Evolutionary conservation across 2,329 filamentous ascomycete species (phyloP).

Genomic region (Cryphonectria japonica): DNA sequence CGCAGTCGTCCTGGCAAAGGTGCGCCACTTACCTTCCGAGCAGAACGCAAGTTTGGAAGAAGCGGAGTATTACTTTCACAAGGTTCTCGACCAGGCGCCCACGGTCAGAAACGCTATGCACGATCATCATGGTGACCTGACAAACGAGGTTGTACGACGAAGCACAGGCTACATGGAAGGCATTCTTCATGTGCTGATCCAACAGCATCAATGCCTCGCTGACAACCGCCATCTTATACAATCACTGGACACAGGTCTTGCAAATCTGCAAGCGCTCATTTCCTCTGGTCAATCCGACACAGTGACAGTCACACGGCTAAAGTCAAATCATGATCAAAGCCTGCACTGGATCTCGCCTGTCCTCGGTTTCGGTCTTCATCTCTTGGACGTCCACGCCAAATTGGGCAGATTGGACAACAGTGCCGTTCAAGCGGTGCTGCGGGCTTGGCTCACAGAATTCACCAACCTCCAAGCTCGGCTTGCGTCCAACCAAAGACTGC

Average conservation of each 20-base stretch:
- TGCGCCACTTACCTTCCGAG: constrained; percentile 45
- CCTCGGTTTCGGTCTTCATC: constrained; percentile 62
- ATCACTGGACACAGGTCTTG: constrained; percentile 44
- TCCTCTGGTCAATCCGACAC: constrained; percentile 30
- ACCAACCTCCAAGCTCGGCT: constrained; percentile 47
- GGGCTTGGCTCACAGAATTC: constrained; percentile 55
- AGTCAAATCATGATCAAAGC: constrained; percentile 36
- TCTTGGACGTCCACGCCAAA: constrained; percentile 69
- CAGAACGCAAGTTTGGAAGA: constrained; percentile 40
- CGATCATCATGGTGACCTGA: constrained; percentile 85
- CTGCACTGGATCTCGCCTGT: constrained; percentile 70
- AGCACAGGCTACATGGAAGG: constrained; percentile 88
- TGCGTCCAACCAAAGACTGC: constrained; percentile 51
- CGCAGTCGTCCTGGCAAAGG: constrained; percentile 68
- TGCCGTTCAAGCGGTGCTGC: constrained; percentile 49
- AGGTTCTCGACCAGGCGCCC: constrained; percentile 73
- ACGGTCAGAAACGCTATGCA: constrained; percentile 67
- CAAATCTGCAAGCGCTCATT: constrained; percentile 43
- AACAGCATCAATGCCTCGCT: constrained; percentile 60
- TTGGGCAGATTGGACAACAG: constrained; percentile 60
- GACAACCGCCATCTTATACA: constrained; percentile 43
- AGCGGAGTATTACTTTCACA: constrained; percentile 77
- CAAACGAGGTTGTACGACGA: constrained; percentile 74
- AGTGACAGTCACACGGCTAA: constrained; percentile 30
- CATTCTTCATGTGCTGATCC: constrained; percentile 67